Base-by-base conservation (phyloP, 306 rosid species). In the Cucurbita moschata region DNA sequence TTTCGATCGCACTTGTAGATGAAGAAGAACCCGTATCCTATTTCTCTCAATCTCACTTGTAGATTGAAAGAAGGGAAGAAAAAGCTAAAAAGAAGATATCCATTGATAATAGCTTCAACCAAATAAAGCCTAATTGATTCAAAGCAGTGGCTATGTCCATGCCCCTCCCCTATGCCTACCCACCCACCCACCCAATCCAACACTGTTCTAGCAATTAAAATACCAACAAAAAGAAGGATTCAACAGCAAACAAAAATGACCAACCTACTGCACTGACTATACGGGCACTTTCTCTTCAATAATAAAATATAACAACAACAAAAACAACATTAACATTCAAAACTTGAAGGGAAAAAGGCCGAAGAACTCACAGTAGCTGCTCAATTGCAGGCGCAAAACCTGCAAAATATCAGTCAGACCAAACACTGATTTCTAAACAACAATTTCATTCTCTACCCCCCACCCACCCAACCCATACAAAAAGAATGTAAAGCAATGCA, bases 321-420 rank as follows among this genome's bases (percentile, higher is more conserved):
- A 65, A 30, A 64, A 67, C 73, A 68, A 44, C 72, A 66, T 10
- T 7, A 46, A 11, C n/a, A 23, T 23, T 16, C 37, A 65, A 65
- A 64, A 64, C 4, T 5, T 60, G 38, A 23, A 44, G 44, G 5
- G 5, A 42, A 44, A 44, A 68, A 12, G 6, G 54, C 53, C 39
- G 54, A 46, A 68, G 42, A 61, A 64, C 51, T 19, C 51, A n/a
- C 23, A 39, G 9, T 38, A 16, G 71, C 71, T n/a, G 51, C 71
- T 62, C 68, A 62, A 62, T 23, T 62, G 68, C 68, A 62, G 68
- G 68, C 68, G 68, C 68, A 62, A 66, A 66, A 44, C 72, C 72
- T 66, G 72, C 72, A 66, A 66, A 66, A 68, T 44, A 57, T 47
- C 49, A 68, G 73, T 68, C 71, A 40, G 52, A n/a, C 55, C 40